Evolutionary conservation across 2,329 filamentous ascomycete genomes (phyloP).

Genomic region (Penicillium sp.): DNA sequence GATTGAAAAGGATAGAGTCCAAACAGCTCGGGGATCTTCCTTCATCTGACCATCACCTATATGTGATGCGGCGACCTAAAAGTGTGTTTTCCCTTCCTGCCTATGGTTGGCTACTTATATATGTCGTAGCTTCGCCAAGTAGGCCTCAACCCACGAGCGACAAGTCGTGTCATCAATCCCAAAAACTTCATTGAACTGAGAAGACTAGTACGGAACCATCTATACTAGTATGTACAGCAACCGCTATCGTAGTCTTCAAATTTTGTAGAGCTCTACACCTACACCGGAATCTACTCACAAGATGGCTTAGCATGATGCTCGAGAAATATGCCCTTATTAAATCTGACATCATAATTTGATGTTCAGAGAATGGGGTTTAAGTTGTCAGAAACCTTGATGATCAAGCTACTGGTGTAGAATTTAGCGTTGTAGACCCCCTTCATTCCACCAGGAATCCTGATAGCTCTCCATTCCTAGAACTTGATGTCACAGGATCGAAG

Average conservation of each 20-base stretch:
- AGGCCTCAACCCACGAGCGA: too few relatives aligned
- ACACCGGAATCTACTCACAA: background rate
- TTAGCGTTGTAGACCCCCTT: background rate
- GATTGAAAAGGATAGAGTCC: too few relatives aligned
- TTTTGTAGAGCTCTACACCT: background rate
- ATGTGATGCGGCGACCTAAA: too few relatives aligned
- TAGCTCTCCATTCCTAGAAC: background rate
- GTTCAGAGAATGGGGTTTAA: background rate
- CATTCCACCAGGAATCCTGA: conserved; percentile 4
- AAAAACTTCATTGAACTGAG: background rate
- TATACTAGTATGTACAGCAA: too few relatives aligned
- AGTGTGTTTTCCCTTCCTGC: too few relatives aligned
- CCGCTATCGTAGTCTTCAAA: background rate
- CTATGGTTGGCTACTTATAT: too few relatives aligned
- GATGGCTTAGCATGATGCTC: background rate
- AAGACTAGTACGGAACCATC: background rate
- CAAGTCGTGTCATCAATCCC: background rate
- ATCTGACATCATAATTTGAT: conserved; percentile 1
- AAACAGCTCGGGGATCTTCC: too few relatives aligned
- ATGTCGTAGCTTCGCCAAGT: too few relatives aligned
- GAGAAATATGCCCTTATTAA: background rate
- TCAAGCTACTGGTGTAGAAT: background rate
- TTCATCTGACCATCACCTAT: too few relatives aligned
- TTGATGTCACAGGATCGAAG: background rate
- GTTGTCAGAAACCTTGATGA: background rate